Base-by-base conservation (phyloP, 2,329 filamentous ascomycete species). In the Macrophomina tecta region DNA sequence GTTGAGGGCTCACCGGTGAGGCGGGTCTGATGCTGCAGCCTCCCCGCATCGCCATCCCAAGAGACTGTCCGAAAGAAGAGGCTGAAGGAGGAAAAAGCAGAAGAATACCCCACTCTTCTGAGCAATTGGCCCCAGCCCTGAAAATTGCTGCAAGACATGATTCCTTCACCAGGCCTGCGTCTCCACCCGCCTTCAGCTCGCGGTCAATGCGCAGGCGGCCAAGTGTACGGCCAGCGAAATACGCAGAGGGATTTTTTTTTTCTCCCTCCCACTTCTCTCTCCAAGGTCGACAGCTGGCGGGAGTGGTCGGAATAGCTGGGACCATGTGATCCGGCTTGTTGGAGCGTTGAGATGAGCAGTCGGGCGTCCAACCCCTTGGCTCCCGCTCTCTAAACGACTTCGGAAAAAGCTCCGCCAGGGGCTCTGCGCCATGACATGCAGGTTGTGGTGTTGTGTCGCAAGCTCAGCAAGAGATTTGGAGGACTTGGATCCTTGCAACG, bases 301-400 rank as follows among this genome's bases (percentile, higher is more conserved):
- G 55, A 46, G 40, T 18, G 38, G 18, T 58, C 53, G 53, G 53
- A 42, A 58, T 42, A n/a, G 36, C 18, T 48, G 42, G 56, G 34
- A 46, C 12, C 56, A 48, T 48, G 42, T 48, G 55, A 58, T 58
- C 36, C 34, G n/a, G 14, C n/a, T 7, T 11, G 55, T 30, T 58
- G 56, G 40, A 48, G 42, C 28, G 14, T 23, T 40, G 34, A 55
- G 52, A 55, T 55, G 52, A 55, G n/a, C 34, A 36, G 14, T 45
- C 45, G 49, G 58, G 58, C 58, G 58, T 49, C 58, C 58, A 62
- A 49, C 58, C 58, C 58, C 58, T 62, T 62, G 42, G 58, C 58
- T 49, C 58, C 58, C 56, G 56, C 56, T 36, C 28, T 46, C 40
- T 34, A 45, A 30, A 61, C 56, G n/a, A 9, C 40, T 48, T 45